Conservation (phyloP, 495 filamentous ascomycete genomes). For the Darksidea phi region DNA sequence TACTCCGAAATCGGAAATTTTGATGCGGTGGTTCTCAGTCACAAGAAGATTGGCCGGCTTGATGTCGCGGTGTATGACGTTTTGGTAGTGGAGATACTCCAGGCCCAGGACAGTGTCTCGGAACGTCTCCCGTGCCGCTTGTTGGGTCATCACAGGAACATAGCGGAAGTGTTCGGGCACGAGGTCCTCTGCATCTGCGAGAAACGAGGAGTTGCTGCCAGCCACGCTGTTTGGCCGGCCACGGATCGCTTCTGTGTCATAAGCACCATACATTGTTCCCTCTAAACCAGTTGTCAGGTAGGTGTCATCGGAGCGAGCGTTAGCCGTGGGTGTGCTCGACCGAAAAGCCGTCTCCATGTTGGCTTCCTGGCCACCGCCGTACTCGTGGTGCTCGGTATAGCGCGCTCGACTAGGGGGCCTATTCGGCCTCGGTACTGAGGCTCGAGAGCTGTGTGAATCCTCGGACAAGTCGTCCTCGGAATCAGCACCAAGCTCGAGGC, state of each 20-base stretch:
- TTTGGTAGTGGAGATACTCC: conserved; percentile 95
- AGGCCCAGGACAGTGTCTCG: conserved; percentile 90
- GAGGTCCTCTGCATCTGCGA: conserved; percentile 56
- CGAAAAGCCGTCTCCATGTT: conserved; percentile 34
- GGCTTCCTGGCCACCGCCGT: not conserved
- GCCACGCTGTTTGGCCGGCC: conserved; percentile 60
- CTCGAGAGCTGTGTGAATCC: conserved; percentile 24
- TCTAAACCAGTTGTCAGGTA: conserved; percentile 62
- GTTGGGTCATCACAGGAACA: conserved; percentile 84
- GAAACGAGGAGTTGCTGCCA: conserved; percentile 57
- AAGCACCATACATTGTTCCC: conserved; percentile 72
- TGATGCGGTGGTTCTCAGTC: conserved; percentile 79
- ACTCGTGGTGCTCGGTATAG: not conserved
- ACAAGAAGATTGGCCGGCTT: conserved; percentile 97
- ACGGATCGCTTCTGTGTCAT: conserved; percentile 53
- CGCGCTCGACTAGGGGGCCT: conserved; percentile 1
- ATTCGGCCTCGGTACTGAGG: conserved; percentile 9
- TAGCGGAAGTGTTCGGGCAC: conserved; percentile 64
- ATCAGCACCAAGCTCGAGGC: conserved; percentile 74
- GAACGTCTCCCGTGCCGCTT: conserved; percentile 83
- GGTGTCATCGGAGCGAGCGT: conserved; percentile 37
- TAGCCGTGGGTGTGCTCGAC: conserved; percentile 25
- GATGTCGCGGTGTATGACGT: conserved; percentile 96
- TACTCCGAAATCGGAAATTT: conserved; percentile 99
- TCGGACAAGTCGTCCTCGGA: conserved; percentile 51